A percentile compares a stretch with the other conserved stretches of the same genome.
Conservation (phyloP, 768 basidiomycete species). For the Tylopilus plumbeoviolaceoides region DNA sequence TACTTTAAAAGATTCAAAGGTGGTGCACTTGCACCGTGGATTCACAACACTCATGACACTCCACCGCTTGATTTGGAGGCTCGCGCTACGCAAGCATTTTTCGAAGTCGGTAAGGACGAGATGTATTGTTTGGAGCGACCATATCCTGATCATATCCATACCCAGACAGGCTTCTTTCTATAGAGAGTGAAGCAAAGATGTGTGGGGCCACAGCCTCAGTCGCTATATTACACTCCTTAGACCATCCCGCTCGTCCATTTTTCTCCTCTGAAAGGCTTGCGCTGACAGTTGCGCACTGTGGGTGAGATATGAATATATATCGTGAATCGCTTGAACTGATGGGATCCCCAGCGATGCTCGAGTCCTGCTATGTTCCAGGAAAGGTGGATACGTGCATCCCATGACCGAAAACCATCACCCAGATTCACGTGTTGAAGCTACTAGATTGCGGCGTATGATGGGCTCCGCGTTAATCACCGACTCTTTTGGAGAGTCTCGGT, state of each 20-base stretch:
- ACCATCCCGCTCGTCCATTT: slow-evolving; percentile 75
- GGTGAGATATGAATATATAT: slow-evolving; percentile 44
- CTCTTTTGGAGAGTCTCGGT: slow-evolving; percentile 91
- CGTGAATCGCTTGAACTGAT: slow-evolving; percentile 8
- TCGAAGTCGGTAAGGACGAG: slow-evolving; percentile 55
- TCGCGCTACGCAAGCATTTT: slow-evolving; percentile 81
- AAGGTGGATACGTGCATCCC: slow-evolving; percentile 67
- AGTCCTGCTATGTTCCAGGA: slow-evolving; percentile 73
- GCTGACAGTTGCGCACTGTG: slow-evolving; percentile 89
- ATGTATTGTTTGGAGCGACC: neutral
- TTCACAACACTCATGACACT: slow-evolving; percentile 28
- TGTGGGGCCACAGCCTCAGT: slow-evolving; percentile 93
- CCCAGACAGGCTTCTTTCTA: slow-evolving; percentile 69
- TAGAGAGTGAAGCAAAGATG: slow-evolving; percentile 61
- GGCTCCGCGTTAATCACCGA: slow-evolving; percentile 87
- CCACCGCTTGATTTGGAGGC: slow-evolving; percentile 71
- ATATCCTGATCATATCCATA: slow-evolving; percentile 5
- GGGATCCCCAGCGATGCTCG: slow-evolving; percentile 69
- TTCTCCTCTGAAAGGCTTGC: slow-evolving; percentile 72
- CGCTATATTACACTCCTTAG: slow-evolving; percentile 86
- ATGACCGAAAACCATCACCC: slow-evolving; percentile 97
- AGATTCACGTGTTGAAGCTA: slow-evolving; percentile 84
- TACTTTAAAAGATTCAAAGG: slow-evolving; percentile 90
- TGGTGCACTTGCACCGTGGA: slow-evolving; percentile 72
- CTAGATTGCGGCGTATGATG: slow-evolving; percentile 84